These are phyloP conservation scores for Saccharum spontaneum DNA, from an alignment of 176 grass and related monocot species.

Conservation along the genomic window DNA sequence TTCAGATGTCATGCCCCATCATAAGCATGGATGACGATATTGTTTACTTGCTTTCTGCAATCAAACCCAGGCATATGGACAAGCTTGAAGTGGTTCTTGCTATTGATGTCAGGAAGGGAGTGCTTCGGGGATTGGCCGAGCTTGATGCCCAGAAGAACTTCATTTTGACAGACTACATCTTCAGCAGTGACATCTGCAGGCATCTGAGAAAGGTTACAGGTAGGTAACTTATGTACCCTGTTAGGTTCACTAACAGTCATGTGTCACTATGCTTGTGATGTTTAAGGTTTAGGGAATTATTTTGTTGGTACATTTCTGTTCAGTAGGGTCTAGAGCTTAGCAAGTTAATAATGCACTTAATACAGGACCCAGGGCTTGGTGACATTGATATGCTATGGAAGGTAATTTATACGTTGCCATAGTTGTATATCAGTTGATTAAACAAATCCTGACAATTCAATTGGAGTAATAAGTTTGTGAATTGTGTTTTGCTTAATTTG, in stretches of 20 bases:
- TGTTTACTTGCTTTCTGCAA: not conserved
- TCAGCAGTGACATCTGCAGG: not conserved
- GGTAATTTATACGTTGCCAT: not conserved
- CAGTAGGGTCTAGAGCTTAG: slow-evolving; percentile 30
- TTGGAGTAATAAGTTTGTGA: slow-evolving; percentile 13
- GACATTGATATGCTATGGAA: slow-evolving; percentile 20
- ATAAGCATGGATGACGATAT: not conserved
- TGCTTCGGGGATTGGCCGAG: not conserved
- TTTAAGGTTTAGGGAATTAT: slow-evolving; percentile 10
- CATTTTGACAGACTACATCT: not conserved
- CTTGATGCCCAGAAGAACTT: not conserved
- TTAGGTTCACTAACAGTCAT: not conserved
- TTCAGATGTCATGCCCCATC: not conserved
- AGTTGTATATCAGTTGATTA: slow-evolving; percentile 28
- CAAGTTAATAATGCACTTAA: slow-evolving; percentile 24
- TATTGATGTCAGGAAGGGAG: not conserved
- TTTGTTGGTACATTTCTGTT: not conserved
- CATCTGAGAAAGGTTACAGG: not conserved
- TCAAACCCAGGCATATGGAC: not conserved
- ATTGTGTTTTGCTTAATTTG: not conserved
- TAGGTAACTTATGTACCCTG: not conserved
- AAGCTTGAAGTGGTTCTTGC: not conserved
- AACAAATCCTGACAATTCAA: slow-evolving; percentile 25
- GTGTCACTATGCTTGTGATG: not conserved
- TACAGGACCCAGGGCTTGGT: slow-evolving; percentile 29